These are phyloP conservation scores for Closterium sp. DNA, from an alignment of 139 green algal species.

Conservation along the genomic window DNA sequence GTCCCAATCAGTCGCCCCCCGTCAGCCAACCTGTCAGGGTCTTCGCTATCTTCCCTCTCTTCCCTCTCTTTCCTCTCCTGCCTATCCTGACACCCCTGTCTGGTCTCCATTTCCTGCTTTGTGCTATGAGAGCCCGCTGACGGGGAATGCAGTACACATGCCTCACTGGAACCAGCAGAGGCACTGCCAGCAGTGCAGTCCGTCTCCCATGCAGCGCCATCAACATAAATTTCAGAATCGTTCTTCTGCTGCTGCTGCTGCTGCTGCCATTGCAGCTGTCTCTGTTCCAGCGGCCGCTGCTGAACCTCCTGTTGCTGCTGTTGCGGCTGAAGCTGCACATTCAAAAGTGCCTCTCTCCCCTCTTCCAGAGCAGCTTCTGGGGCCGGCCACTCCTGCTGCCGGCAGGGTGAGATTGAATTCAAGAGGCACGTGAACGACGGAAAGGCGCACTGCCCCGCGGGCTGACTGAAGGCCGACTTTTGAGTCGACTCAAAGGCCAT, in stretches of 20 bases:
- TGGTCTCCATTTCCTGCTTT: not conserved
- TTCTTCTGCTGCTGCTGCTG: not conserved
- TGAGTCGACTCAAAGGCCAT: no score
- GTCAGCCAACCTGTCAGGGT: no score
- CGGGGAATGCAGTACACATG: not conserved
- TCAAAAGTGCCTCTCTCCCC: not conserved
- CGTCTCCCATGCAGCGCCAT: not conserved
- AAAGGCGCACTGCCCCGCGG: not conserved
- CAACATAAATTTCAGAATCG: not conserved
- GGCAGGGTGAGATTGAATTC: not conserved
- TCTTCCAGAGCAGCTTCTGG: not conserved
- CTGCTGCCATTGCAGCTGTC: no score
- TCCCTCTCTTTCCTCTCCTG: not conserved
- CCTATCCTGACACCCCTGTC: not conserved
- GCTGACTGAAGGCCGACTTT: no score
- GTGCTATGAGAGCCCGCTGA: not conserved
- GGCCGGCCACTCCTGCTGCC: not conserved
- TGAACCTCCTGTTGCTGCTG: not conserved
- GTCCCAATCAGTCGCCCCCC: not conserved
- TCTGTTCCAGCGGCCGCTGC: no score
- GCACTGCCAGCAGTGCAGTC: not conserved
- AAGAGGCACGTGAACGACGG: not conserved
- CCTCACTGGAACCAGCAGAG: not conserved
- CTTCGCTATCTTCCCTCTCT: not conserved
- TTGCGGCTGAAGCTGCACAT: not conserved